A percentile compares a stretch with the other conserved stretches of the same genome.
Conservation (phyloP, 768 basidiomycete species). For the Porphyrellus cyaneotinctus region DNA sequence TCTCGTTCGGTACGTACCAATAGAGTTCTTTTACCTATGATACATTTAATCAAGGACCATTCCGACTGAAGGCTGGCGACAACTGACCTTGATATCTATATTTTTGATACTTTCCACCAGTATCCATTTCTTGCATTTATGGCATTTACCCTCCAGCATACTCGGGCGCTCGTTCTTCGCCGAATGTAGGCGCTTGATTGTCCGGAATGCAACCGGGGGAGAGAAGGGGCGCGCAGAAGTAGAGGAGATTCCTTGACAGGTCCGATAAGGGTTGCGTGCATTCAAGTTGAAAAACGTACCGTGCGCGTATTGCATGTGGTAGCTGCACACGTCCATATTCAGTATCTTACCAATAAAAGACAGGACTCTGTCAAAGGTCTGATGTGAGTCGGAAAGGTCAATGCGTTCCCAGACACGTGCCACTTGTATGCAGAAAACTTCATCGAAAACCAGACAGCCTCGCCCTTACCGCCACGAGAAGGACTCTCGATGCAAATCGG, state of each 20-base stretch:
- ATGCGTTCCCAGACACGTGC: conserved; percentile 35
- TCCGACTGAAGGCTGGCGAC: neutral
- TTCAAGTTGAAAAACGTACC: conserved; percentile 39
- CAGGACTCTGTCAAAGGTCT: conserved; percentile 16
- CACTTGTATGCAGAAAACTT: conserved; percentile 84
- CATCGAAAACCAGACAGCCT: conserved; percentile 68
- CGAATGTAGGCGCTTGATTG: conserved; percentile 39
- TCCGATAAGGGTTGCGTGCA: neutral
- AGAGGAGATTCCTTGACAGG: conserved; percentile 60
- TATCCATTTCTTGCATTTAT: conserved; percentile 73
- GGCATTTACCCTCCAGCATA: conserved; percentile 72
- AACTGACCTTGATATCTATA: conserved; percentile 61
- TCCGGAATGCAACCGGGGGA: conserved; percentile 65
- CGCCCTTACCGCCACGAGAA: conserved; percentile 60
- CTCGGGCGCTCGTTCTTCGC: conserved; percentile 56
- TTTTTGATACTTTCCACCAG: conserved; percentile 70
- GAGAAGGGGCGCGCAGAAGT: conserved; percentile 68
- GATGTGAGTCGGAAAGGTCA: conserved; percentile 3
- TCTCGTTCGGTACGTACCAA: conserved; percentile 49
- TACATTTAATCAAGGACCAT: neutral
- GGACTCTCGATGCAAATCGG: conserved; percentile 66
- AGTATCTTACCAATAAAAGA: conserved; percentile 1
- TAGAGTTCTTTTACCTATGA: conserved; percentile 66
- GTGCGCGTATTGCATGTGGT: conserved; percentile 80
- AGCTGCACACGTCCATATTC: conserved; percentile 40